Evolutionary conservation across 2,329 filamentous ascomycete genomes (phyloP).

Genomic region (Colletotrichum somersetense): DNA sequence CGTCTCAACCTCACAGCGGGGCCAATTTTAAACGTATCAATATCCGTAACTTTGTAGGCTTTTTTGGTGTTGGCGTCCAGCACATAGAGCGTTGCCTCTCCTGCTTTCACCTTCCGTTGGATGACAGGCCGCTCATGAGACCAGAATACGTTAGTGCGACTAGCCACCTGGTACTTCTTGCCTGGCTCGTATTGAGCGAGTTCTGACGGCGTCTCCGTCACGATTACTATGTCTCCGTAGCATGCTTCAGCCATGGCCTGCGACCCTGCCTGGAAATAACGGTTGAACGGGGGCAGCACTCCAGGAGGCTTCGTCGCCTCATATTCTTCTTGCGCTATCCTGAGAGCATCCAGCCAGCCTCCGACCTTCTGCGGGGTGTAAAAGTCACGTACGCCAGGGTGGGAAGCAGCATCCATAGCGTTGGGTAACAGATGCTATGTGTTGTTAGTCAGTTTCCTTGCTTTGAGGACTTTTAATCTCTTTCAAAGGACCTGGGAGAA

Average conservation of each 20-base stretch:
- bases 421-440: not conserved
- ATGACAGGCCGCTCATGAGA: not conserved
- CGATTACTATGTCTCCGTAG: not conserved
- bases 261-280: not conserved
- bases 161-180: not conserved
- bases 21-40: not conserved
- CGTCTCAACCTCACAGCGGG: not conserved
- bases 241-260: not conserved
- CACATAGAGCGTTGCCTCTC: not conserved
- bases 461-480: not conserved
- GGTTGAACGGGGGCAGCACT: not conserved
- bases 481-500: not conserved
- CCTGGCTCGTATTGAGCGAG: not conserved
- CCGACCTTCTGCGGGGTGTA: not conserved
- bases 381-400: not conserved
- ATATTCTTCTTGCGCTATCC: not conserved
- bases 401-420: not conserved
- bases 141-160: not conserved
- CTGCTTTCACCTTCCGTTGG: not conserved
- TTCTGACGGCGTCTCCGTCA: not conserved
- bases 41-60: not conserved
- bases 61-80: slow-evolving; percentile 1
- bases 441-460: not conserved
- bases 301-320: not conserved
- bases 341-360: not conserved